Evolutionary conservation across 768 basidiomycete genomes (phyloP), one percentile per base, ranked within the genome.

Genomic region (Hypsizygus marmoreus): DNA sequence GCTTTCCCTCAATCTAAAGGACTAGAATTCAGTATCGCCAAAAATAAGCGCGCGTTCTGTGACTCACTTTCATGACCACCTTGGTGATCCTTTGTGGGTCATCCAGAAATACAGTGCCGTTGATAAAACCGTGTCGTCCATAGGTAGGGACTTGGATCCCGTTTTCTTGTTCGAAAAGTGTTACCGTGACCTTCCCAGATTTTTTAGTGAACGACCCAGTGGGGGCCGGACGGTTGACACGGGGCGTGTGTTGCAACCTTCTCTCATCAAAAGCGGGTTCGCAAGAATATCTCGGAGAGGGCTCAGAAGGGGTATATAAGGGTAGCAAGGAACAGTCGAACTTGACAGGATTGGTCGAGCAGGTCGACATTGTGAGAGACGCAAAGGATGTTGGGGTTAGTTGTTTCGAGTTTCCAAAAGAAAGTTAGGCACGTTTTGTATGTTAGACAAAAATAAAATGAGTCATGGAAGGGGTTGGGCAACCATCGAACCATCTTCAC

Each of bases 281-380:
- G 26, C 61, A 72, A 37, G 86, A 81, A 57, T 88, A 88, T 6
- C 66, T 58, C 1, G 86, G 86, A 1, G 76, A 71, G 20, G 77
- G 77, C 2, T 65, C 63, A 5, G 82, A 76, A 2, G 78, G 71
- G 0, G 80, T 72, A 57, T 87, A 87, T 5, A 58, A 59, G 14
- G 86, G 81, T 24, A 82, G 67, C 6, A 49, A 51, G 24, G 57
- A 38, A 33, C 43, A 47, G 20, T 35, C 49, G 39, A n/a, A 37
- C 28, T 12, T 43, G 30, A 33, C 23, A 14, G 29, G 31, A 40
- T 35, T 28, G 31, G 47, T 46, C 33, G 33, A 40, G 30, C 50
- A 50, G 47, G 31, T 35, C 4, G 34, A 35, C 3, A 16, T 16
- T 6, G 22, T 8, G 17, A 35, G 17, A 20, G 14, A 17, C 4